Conservation (phyloP, 257 asterid genomes). For the Paraleonurus japonicus region DNA sequence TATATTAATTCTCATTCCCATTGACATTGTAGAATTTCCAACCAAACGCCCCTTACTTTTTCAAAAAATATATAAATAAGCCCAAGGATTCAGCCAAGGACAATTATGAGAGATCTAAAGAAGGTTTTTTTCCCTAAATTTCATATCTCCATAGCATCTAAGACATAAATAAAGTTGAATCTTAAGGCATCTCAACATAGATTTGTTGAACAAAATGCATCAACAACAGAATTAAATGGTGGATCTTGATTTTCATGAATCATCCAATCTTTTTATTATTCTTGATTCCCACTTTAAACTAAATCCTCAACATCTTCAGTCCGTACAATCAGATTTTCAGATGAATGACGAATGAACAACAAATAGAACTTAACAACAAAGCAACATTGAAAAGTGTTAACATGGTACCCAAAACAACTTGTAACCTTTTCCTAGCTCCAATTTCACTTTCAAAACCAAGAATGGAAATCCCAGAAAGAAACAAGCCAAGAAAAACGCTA, state of each 20-base stretch:
- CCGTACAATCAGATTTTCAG: background rate
- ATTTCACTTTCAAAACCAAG: no score
- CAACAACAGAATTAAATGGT: background rate
- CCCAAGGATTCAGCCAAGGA: background rate
- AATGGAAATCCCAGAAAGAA: no score
- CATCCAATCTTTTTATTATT: no score
- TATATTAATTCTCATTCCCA: no score
- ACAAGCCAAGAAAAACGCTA: no score
- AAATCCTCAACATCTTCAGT: conserved; percentile 1
- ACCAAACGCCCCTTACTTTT: no score
- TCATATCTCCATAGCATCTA: background rate
- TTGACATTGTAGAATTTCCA: no score
- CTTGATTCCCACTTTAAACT: background rate
- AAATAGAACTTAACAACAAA: conserved; percentile 8
- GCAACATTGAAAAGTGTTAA: background rate
- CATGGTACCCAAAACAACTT: background rate
- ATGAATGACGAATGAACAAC: conserved; percentile 1
- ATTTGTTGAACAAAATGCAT: no score
- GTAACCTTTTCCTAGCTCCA: background rate
- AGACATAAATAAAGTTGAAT: background rate
- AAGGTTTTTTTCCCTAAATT: background rate
- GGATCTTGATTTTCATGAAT: background rate
- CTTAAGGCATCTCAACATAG: background rate
- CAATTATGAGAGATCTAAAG: background rate
- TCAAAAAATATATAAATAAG: background rate